phyloP scores from a whole-genome alignment of 208 protist species.

The Acanthamoeba healyi region DNA sequence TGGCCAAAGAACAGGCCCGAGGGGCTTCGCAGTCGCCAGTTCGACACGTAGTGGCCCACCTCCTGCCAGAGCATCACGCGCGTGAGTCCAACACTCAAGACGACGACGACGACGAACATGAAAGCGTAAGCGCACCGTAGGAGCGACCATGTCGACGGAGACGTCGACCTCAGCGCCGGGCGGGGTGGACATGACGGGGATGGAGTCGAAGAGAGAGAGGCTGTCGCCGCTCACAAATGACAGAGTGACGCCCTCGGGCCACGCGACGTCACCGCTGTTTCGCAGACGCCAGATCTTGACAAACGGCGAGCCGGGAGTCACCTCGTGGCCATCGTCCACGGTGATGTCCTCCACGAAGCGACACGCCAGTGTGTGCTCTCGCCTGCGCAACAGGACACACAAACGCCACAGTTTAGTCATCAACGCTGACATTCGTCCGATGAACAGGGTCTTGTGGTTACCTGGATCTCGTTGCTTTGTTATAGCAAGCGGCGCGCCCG shows the following conservation, averaged over 20 bases:
- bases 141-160: slow-evolving; percentile 76
- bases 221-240: slow-evolving; percentile 68
- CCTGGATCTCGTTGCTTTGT: background rate
- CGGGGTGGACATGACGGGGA: background rate
- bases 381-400: background rate
- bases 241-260: slow-evolving; percentile 55
- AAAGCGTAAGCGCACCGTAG: background rate
- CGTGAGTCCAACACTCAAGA: background rate
- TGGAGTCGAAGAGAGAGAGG: background rate
- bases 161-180: slow-evolving; percentile 75
- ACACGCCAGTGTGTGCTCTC: background rate
- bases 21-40: slow-evolving; percentile 75
- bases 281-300: slow-evolving; percentile 81
- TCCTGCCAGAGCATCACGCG: background rate
- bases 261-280: slow-evolving; percentile 57
- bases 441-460: background rate
- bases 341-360: slow-evolving; percentile 78
- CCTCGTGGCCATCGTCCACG: slow-evolving; percentile 60
- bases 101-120: background rate
- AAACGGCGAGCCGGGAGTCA: slow-evolving; percentile 32
- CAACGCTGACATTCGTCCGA: background rate
- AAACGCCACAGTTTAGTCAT: background rate
- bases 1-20: slow-evolving; percentile 73
- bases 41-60: slow-evolving; percentile 71
- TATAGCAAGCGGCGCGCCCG: background rate